These are phyloP conservation scores for Aspergillus hortae DNA, from an alignment of 2,329 filamentous ascomycete species.

Conservation along the genomic window DNA sequence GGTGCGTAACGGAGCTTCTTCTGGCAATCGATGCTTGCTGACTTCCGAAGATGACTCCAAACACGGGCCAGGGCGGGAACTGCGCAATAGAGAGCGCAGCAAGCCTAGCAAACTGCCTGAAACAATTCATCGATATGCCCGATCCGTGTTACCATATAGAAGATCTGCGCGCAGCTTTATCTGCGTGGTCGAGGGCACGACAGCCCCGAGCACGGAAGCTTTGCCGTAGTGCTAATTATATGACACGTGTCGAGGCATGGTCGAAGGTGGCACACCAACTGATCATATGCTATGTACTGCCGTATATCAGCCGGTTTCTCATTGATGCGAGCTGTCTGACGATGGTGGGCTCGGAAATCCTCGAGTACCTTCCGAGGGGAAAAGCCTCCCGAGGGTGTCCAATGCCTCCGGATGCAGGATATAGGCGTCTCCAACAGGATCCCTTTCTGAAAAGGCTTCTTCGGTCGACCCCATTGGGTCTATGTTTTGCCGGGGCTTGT, in stretches of 20 bases:
- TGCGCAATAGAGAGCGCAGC: constrained; percentile 37
- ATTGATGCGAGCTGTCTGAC: not conserved
- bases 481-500: constrained; percentile 1
- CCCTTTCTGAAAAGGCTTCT: not conserved
- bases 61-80: constrained; percentile 36
- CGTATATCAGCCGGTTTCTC: not conserved
- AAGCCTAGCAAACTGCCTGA: constrained; percentile 23
- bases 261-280: not conserved
- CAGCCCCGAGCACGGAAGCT: not conserved
- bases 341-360: not conserved
- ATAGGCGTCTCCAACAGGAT: not conserved
- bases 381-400: not conserved
- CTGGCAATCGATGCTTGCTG: not conserved
- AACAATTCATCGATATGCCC: not conserved
- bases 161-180: not conserved
- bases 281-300: not conserved
- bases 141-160: not conserved
- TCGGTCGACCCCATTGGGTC: not conserved
- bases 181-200: not conserved
- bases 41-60: constrained; percentile 24
- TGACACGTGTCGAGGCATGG: not conserved
- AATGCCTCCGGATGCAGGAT: not conserved
- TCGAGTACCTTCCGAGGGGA: not conserved
- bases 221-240: not conserved
- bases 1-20: not conserved